Evolutionary conservation across 345 rosid species (phyloP).

Genomic region (Acer campestre): DNA sequence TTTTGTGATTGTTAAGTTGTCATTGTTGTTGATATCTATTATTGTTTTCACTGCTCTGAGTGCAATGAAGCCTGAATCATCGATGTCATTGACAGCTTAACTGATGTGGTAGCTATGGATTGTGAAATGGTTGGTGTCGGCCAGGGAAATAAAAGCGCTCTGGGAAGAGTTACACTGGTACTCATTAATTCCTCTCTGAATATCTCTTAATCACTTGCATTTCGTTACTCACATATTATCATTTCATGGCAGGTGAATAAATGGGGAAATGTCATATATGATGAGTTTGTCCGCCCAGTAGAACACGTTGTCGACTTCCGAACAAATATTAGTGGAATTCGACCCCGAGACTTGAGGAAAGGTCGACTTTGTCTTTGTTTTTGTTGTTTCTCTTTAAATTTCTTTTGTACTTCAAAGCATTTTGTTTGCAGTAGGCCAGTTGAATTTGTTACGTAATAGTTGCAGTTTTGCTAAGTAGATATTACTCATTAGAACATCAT

Average conservation of each 20-base stretch:
- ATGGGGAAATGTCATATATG: slow-evolving; percentile 89
- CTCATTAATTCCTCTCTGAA: slow-evolving; percentile 7
- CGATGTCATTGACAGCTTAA: slow-evolving; percentile 55
- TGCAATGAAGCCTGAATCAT: slow-evolving; percentile 16
- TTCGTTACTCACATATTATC: slow-evolving; percentile 17
- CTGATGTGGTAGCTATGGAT: slow-evolving; percentile 89
- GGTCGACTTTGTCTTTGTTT: slow-evolving; percentile 47
- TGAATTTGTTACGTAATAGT: not conserved
- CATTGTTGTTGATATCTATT: not conserved
- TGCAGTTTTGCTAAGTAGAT: not conserved
- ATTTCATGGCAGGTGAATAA: slow-evolving; percentile 72
- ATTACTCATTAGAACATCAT: not conserved
- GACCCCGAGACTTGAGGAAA: slow-evolving; percentile 77
- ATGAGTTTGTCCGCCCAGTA: slow-evolving; percentile 93
- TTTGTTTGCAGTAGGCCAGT: not conserved
- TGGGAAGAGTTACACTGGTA: slow-evolving; percentile 94
- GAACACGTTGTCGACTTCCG: slow-evolving; percentile 91
- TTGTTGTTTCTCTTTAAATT: not conserved
- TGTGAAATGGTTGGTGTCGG: slow-evolving; percentile 99
- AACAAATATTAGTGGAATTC: slow-evolving; percentile 86
- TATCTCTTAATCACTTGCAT: not conserved
- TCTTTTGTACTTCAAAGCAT: not conserved
- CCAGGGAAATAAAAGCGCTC: slow-evolving; percentile 90
- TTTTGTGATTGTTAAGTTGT: not conserved
- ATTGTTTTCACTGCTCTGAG: not conserved